Percentiles rank a stretch among this genome's conserved stretches.
Conservation (phyloP, 805 yeast species). For the Wickerhamomyces sydowiorum region DNA sequence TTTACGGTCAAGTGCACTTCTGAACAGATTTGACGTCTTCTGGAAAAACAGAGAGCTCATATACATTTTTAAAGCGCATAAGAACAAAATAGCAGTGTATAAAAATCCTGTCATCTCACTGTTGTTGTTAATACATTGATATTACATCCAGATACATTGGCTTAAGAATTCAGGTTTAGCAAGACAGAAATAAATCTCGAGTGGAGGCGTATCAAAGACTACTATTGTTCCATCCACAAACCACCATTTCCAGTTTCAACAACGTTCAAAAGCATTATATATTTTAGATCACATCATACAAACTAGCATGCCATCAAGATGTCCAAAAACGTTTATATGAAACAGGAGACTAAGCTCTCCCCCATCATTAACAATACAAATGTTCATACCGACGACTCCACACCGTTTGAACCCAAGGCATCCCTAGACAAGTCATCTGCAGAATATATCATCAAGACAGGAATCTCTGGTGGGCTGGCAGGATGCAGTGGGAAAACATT, state of each 20-base stretch:
- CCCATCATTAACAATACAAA: conserved; percentile 13
- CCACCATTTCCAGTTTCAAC: no score
- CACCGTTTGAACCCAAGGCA: conserved; percentile 13
- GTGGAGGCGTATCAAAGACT: no score
- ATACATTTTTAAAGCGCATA: no score
- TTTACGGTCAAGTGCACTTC: no score
- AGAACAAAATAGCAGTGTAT: no score
- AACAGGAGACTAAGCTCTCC: conserved; percentile 1
- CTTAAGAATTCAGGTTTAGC: no score
- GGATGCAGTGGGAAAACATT: conserved; percentile 95
- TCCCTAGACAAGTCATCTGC: conserved; percentile 58
- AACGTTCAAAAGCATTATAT: no score
- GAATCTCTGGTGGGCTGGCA: conserved; percentile 91
- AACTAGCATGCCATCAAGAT: background rate
- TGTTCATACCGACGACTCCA: conserved; percentile 13
- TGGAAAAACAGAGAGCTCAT: no score
- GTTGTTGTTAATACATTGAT: background rate
- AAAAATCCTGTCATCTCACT: background rate
- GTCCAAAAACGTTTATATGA: conserved; percentile 1
- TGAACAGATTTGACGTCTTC: no score
- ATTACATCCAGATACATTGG: background rate
- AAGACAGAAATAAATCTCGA: no score
- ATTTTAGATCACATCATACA: no score
- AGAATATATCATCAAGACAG: conserved; percentile 78
- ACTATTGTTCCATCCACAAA: no score